Evolutionary conservation across 305 asterid species (phyloP).

Genomic region (Coffea humblotiana): DNA sequence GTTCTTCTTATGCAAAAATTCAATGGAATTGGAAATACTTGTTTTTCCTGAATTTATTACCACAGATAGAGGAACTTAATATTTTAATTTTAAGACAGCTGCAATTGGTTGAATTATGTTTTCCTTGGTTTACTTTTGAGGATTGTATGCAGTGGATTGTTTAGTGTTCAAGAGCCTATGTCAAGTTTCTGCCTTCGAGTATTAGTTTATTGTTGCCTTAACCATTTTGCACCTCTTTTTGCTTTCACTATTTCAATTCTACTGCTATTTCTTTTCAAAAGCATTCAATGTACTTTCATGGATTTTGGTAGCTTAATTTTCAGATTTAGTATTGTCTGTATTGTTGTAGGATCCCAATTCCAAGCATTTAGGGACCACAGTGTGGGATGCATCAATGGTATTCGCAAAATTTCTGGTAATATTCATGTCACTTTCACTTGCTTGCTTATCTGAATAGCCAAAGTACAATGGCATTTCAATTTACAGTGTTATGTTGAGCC

Average conservation of each 20-base stretch:
- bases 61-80: neutral
- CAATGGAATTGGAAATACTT: neutral
- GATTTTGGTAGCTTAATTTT: conserved; percentile 20
- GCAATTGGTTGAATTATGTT: neutral
- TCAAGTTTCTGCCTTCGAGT: neutral
- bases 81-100: neutral
- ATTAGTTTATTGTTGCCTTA: neutral
- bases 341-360: conserved; percentile 87
- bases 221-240: neutral
- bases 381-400: conserved; percentile 99
- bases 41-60: neutral
- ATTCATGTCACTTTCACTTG: neutral
- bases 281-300: neutral
- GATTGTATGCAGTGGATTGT: neutral
- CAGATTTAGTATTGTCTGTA: conserved; percentile 18
- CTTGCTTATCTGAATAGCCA: neutral
- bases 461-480: conserved; percentile 1
- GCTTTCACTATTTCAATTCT: neutral
- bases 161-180: neutral
- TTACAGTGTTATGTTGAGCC: neutral
- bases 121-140: neutral
- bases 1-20: neutral
- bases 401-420: conserved; percentile 86
- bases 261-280: neutral
- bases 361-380: conserved; percentile 94